A percentile compares a stretch with the other conserved stretches of the same genome.
Conservation (phyloP, 2,329 filamentous ascomycete genomes). For the Parasarocladium wereldwijsianum region DNA sequence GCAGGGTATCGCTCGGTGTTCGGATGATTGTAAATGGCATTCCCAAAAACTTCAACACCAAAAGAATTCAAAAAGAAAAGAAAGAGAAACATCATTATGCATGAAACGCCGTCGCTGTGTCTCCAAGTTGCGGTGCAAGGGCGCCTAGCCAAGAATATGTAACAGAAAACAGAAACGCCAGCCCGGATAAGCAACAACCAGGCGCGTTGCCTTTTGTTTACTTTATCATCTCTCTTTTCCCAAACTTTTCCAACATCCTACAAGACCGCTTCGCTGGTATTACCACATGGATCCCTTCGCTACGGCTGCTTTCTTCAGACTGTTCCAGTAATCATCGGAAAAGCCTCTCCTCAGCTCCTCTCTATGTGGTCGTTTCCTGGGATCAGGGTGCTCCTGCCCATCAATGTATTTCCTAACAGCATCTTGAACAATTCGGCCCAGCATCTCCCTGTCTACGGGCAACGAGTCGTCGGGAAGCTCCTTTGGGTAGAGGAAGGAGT, state of each 20-base stretch:
- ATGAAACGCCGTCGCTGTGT: too few relatives aligned
- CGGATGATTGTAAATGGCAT: too few relatives aligned
- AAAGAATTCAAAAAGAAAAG: too few relatives aligned
- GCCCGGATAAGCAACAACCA: too few relatives aligned
- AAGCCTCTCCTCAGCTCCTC: conserved; percentile 3
- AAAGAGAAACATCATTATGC: too few relatives aligned
- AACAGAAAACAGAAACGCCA: too few relatives aligned
- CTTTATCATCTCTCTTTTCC: too few relatives aligned
- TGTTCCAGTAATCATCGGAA: conserved; percentile 34
- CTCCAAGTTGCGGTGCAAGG: too few relatives aligned
- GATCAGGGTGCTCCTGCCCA: conserved; percentile 4
- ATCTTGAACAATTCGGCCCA: conserved; percentile 42
- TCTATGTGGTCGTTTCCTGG: conserved; percentile 3
- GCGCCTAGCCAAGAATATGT: too few relatives aligned
- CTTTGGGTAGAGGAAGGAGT: conserved; percentile 49
- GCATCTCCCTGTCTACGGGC: conserved; percentile 47
- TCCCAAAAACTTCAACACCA: too few relatives aligned
- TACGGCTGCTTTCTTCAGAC: conserved; percentile 39
- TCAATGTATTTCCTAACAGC: conserved; percentile 3
- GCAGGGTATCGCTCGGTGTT: too few relatives aligned
- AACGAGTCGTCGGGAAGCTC: conserved; percentile 39
- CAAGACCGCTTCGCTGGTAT: neutral
- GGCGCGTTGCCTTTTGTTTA: too few relatives aligned
- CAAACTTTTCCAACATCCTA: neutral
- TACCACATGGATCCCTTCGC: conserved; percentile 2